Percentiles rank a stretch among this genome's conserved stretches.
phyloP scores from a whole-genome alignment of 441 rosid species.

The Flueggea neowawraea region DNA sequence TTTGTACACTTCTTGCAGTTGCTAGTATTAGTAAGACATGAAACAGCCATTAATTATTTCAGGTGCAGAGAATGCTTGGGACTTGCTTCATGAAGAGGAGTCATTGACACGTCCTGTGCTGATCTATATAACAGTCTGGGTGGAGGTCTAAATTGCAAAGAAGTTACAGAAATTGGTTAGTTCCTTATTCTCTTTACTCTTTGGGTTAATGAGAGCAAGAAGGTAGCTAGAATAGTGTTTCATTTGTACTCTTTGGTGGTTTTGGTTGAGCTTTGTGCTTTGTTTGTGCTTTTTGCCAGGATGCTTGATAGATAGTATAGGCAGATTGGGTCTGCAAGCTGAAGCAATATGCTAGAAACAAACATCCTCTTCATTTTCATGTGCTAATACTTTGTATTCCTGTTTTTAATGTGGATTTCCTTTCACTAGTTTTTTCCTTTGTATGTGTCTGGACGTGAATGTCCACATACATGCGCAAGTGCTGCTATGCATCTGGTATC shows the following conservation, averaged over 20 bases:
- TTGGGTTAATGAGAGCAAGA: too few species aligned
- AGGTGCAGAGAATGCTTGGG: conserved; percentile 95
- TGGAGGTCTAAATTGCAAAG: conserved; percentile 86
- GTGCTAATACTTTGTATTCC: too few species aligned
- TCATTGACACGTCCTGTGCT: conserved; percentile 61
- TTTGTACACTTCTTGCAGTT: not conserved
- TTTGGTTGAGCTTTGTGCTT: too few species aligned
- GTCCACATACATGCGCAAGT: not conserved
- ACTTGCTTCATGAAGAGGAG: conserved; percentile 78
- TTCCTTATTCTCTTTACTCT: not conserved
- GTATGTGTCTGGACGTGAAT: not conserved
- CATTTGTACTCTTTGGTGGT: too few species aligned
- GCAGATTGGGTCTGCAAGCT: too few species aligned
- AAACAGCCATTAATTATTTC: not conserved
- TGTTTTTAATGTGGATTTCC: not conserved
- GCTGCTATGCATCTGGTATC: too few species aligned
- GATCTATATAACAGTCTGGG: conserved; percentile 79
- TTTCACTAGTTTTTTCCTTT: conserved; percentile 4
- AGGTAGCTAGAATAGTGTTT: too few species aligned
- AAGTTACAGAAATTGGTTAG: conserved; percentile 93
- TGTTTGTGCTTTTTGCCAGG: too few species aligned
- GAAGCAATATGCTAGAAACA: too few species aligned
- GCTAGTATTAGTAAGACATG: not conserved
- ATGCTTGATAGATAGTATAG: too few species aligned
- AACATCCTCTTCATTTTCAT: too few species aligned